Base-by-base conservation (phyloP, 148 eudicot species). In the Rheum nobile region DNA sequence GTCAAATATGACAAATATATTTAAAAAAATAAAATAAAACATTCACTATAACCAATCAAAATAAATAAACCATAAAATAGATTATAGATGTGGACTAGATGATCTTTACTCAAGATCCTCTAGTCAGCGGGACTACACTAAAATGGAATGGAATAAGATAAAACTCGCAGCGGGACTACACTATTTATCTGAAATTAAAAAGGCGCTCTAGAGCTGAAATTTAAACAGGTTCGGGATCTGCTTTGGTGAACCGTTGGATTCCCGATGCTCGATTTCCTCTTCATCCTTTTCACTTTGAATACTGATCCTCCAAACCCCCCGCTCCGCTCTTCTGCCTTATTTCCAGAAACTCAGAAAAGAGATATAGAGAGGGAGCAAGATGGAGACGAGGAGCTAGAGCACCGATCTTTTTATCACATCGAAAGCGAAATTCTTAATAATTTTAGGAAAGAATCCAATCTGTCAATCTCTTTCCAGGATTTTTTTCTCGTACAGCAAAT, bases 141-240 rank as follows among this genome's bases (percentile, higher is more conserved):
- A n/a, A n/a, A n/a, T n/a, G n/a, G n/a, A n/a, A n/a, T n/a, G n/a
- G n/a, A n/a, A n/a, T n/a, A n/a, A n/a, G n/a, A n/a, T n/a, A n/a
- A n/a, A n/a, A n/a, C n/a, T n/a, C n/a, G n/a, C n/a, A n/a, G n/a
- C n/a, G n/a, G n/a, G n/a, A n/a, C n/a, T n/a, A n/a, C n/a, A n/a
- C n/a, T n/a, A n/a, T n/a, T n/a, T n/a, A n/a, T n/a, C n/a, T 8
- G 6, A 43, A 43, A 47, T 47, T 6, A 47, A 50, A 50, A 50
- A 50, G 57, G 57, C 57, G 57, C 57, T 50, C 24, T 4, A 47
- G 52, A 47, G 19, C 35, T 61, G 19, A n/a, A 61, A 34, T 65
- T 65, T 34, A 32, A 65, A 65, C 39, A 65, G 70, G 70, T 24
- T 65, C 32, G 69, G 69, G n/a, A 63, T 7, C 32, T 63, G 70